Evolutionary conservation across 148 eudicot species (phyloP).

Genomic region (Oxyria digyna): DNA sequence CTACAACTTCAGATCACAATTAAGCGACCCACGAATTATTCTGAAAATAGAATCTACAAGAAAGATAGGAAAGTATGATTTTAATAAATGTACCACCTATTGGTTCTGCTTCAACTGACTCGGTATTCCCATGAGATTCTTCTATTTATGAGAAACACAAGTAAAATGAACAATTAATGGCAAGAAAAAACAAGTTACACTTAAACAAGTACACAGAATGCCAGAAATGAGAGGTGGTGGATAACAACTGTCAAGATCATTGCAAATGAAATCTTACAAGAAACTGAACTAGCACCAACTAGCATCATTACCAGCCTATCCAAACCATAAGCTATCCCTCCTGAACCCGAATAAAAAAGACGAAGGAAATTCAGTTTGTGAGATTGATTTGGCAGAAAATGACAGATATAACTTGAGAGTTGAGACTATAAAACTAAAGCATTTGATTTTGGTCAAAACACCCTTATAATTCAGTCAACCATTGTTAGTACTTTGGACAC

Average conservation of each 20-base stretch:
- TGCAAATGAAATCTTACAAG: background rate
- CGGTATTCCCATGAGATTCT: slow-evolving; percentile 8
- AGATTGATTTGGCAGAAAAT: too few species aligned
- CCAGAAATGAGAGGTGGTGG: background rate
- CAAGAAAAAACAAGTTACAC: background rate
- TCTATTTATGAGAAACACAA: slow-evolving; percentile 17
- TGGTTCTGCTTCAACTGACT: slow-evolving; percentile 15
- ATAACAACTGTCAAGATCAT: background rate
- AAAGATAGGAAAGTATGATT: background rate
- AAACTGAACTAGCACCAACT: slow-evolving; percentile 55
- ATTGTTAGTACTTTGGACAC: background rate
- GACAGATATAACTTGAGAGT: too few species aligned
- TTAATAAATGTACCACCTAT: background rate
- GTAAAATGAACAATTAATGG: background rate
- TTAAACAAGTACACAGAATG: background rate
- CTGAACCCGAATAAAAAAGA: slow-evolving; percentile 28
- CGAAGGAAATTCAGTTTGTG: background rate
- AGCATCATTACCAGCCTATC: slow-evolving; percentile 88
- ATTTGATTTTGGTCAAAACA: too few species aligned
- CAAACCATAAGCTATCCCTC: slow-evolving; percentile 91
- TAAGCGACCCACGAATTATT: background rate
- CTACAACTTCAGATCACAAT: background rate
- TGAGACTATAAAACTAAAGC: too few species aligned
- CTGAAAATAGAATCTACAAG: background rate
- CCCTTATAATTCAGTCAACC: too few species aligned